phyloP scores from a whole-genome alignment of 768 basidiomycete species.

The Leucogyrophana mollusca region DNA sequence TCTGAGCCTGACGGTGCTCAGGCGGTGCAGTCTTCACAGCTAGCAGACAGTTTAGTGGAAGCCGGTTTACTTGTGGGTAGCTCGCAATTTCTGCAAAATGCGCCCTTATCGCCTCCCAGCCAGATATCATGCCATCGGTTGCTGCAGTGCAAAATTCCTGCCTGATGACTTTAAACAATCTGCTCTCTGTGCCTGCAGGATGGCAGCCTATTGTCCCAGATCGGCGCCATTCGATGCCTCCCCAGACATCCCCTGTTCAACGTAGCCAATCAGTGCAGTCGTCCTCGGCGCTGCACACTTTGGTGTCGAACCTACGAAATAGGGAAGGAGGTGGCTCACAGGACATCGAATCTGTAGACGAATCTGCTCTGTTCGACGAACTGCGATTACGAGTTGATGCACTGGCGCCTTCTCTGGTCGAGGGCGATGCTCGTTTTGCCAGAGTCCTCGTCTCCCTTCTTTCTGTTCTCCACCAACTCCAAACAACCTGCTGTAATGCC shows the following conservation, averaged over 20 bases:
- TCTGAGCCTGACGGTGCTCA: neutral
- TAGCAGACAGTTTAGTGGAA: neutral
- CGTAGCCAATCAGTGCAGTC: constrained; percentile 30
- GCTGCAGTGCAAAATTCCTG: constrained; percentile 71
- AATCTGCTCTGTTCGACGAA: constrained; percentile 58
- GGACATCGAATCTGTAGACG: constrained; percentile 43
- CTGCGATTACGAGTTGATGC: constrained; percentile 53
- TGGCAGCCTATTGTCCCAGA: constrained; percentile 60
- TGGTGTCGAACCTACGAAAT: constrained; percentile 61
- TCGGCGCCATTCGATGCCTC: constrained; percentile 60
- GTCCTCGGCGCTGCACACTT: constrained; percentile 53
- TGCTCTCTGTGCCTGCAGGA: constrained; percentile 51
- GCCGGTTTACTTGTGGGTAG: constrained; percentile 7
- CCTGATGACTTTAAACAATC: constrained; percentile 68
- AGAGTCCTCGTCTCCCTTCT: constrained; percentile 69
- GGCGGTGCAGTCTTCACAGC: constrained; percentile 1
- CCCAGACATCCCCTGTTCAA: constrained; percentile 30
- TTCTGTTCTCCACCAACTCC: constrained; percentile 61
- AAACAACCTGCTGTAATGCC: too few species aligned
- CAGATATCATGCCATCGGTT: constrained; percentile 71
- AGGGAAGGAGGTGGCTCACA: constrained; percentile 35
- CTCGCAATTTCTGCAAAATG: neutral
- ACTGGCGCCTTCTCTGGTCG: constrained; percentile 41
- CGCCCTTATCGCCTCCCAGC: constrained; percentile 31
- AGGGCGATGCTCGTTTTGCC: constrained; percentile 61